Evolutionary conservation across 2,329 filamentous ascomycete species (phyloP), one percentile per base, ranked within the genome.

Genomic region (Colletotrichum destructivum): DNA sequence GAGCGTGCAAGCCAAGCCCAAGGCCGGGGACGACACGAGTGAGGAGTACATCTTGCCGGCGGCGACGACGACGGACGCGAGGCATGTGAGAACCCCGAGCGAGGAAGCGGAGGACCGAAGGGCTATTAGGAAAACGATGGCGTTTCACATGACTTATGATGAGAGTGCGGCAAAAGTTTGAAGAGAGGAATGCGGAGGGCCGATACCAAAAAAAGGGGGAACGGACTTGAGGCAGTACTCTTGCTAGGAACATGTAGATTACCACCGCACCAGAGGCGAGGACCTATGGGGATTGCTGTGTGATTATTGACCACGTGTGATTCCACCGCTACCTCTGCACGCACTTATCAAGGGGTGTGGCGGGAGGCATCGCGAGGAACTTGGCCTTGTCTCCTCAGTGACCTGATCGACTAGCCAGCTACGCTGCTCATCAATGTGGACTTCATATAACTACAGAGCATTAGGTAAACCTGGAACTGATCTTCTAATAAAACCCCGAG

Each of bases 61-160:
- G 2, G 52, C 78, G 13, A 75, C 38, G 55, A 69, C 78, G 13
- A 75, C 38, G 54, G 70, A 40, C 57, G 67, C 23, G 54, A 66
- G 56, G 70, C 40, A 49, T 54, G 35, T 16, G 4, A 66, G 55
- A n/a, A 62, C 59, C 49, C 62, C 60, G 31, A 49, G 62, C 52
- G 65, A 69, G 40, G 62, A 68, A 40, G 57, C 72, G 6, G 71
- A 77, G 44, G 68, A 76, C 38, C 67, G 64, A 9, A 73, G 77
- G 38, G 76, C 76, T 13, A 82, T 83, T 66, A 75, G 80, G 15
- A 83, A 82, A 73, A 82, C 81, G 35, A 81, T 78, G 21, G 75
- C 79, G 40, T 83, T 82, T 69, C 78, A 79, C 47, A 75, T 83
- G 21, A 81, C 77, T 16, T 81, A 81, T 51, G 81, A 82, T 54